Evolutionary conservation across 345 rosid species (phyloP).

Genomic region (Populus ilicifolia): DNA sequence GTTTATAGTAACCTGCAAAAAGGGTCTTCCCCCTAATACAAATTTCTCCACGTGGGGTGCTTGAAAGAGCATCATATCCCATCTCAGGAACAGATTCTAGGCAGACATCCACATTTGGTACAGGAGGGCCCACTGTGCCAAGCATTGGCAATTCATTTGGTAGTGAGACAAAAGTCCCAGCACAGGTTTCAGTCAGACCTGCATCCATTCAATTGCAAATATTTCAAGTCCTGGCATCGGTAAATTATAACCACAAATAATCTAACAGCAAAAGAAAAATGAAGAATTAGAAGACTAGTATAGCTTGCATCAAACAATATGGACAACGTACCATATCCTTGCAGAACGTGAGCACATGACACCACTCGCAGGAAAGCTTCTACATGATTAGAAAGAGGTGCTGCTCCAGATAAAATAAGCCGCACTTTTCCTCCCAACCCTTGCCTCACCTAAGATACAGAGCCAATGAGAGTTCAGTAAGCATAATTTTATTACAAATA

Average conservation of each 20-base stretch:
- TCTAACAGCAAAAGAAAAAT: background rate
- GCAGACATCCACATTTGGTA: slow-evolving; percentile 86
- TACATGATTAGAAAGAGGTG: slow-evolving; percentile 83
- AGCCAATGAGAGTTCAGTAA: slow-evolving; percentile 1
- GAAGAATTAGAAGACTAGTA: background rate
- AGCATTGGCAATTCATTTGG: slow-evolving; percentile 75
- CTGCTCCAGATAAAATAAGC: slow-evolving; percentile 87
- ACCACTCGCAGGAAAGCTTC: slow-evolving; percentile 92
- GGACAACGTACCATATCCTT: slow-evolving; percentile 82
- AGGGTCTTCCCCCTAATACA: slow-evolving; percentile 71
- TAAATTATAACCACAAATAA: background rate
- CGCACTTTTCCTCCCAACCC: slow-evolving; percentile 92
- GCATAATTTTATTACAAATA: background rate
- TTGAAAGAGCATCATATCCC: slow-evolving; percentile 87
- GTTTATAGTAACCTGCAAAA: slow-evolving; percentile 87
- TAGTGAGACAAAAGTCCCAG: slow-evolving; percentile 85
- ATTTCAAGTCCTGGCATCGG: slow-evolving; percentile 2
- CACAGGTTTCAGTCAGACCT: slow-evolving; percentile 97
- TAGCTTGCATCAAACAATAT: slow-evolving; percentile 1
- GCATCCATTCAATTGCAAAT: slow-evolving; percentile 10
- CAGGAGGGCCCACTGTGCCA: slow-evolving; percentile 95
- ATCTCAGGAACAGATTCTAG: slow-evolving; percentile 95
- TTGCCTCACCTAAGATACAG: slow-evolving; percentile 63
- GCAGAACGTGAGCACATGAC: slow-evolving; percentile 89
- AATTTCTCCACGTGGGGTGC: slow-evolving; percentile 80